Conservation (phyloP, 306 rosid species). For the Cyamopsis tetragonoloba region DNA sequence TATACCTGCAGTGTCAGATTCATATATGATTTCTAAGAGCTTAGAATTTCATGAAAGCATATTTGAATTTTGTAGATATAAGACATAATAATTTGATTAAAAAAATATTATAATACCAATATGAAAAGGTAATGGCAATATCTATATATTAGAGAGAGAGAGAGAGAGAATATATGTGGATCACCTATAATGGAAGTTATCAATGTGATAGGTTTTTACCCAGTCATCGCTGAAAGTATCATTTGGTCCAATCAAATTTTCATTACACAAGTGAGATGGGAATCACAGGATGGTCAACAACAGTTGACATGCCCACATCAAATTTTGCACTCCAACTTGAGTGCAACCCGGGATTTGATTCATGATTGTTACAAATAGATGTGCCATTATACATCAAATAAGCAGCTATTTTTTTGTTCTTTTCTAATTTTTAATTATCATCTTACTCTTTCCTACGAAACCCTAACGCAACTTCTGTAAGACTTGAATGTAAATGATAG, state of each 20-base stretch:
- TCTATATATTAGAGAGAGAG: neutral
- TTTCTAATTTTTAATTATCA: neutral
- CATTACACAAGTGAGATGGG: neutral
- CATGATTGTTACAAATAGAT: slow-evolving; percentile 8
- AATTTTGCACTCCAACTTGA: neutral
- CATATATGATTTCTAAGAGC: slow-evolving; percentile 7
- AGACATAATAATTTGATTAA: neutral
- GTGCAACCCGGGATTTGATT: slow-evolving; percentile 3
- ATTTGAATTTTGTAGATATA: neutral
- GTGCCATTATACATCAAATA: neutral
- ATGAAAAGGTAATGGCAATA: slow-evolving; percentile 12
- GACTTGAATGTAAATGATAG: neutral
- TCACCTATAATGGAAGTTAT: slow-evolving; percentile 16
- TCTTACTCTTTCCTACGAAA: neutral
- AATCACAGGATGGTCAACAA: neutral
- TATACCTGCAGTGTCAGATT: slow-evolving; percentile 50
- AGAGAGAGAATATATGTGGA: neutral
- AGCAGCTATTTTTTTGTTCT: neutral
- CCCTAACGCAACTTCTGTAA: neutral
- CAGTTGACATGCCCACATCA: neutral
- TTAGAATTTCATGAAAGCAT: slow-evolving; percentile 4
- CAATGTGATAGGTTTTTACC: neutral
- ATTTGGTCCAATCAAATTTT: neutral
- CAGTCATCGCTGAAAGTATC: neutral
- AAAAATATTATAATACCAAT: neutral